A percentile compares a stretch with the other conserved stretches of the same genome.
Evolutionary conservation across 139 green algal genomes (phyloP).

Genomic region (Zygnema circumcarinatum): DNA sequence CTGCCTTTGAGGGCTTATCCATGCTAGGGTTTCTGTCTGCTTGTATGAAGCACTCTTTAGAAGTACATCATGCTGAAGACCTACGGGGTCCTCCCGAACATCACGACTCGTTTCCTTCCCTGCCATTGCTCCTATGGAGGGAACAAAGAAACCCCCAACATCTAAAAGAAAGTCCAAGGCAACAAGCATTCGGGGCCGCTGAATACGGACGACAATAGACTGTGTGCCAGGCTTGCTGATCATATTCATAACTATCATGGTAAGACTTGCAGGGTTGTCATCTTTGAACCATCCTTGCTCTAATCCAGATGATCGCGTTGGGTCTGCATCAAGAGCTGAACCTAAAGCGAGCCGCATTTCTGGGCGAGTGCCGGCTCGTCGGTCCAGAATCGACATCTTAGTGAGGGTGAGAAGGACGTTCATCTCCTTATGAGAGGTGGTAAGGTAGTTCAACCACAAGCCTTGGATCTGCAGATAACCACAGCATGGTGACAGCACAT

Average conservation of each 20-base stretch:
- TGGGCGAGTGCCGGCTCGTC: slow-evolving; percentile 23
- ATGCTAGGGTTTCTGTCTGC: slow-evolving; percentile 1
- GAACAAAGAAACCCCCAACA: slow-evolving; percentile 61
- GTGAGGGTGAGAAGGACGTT: slow-evolving; percentile 51
- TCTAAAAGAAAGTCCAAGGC: slow-evolving; percentile 86
- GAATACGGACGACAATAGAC: slow-evolving; percentile 74
- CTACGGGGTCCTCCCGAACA: slow-evolving; percentile 20
- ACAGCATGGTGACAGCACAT: slow-evolving; percentile 8
- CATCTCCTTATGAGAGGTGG: slow-evolving; percentile 16
- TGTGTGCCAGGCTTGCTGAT: not conserved
- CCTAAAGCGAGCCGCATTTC: slow-evolving; percentile 55
- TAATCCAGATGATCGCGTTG: not conserved
- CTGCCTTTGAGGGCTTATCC: slow-evolving; percentile 78
- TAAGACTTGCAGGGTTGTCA: slow-evolving; percentile 24
- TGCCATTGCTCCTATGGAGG: slow-evolving; percentile 14
- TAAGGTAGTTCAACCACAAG: slow-evolving; percentile 57
- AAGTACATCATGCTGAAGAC: slow-evolving; percentile 38
- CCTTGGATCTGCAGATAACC: slow-evolving; percentile 37
- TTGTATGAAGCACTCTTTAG: not conserved
- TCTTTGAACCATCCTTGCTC: not conserved
- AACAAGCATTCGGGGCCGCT: slow-evolving; percentile 82
- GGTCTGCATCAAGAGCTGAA: slow-evolving; percentile 34
- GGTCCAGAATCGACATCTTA: slow-evolving; percentile 36
- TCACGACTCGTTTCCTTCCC: slow-evolving; percentile 11
- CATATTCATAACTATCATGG: slow-evolving; percentile 56